Evolutionary conservation across 139 green algal genomes (phyloP), one percentile per base, ranked within the genome.

Genomic region (Coccomyxa sp.): DNA sequence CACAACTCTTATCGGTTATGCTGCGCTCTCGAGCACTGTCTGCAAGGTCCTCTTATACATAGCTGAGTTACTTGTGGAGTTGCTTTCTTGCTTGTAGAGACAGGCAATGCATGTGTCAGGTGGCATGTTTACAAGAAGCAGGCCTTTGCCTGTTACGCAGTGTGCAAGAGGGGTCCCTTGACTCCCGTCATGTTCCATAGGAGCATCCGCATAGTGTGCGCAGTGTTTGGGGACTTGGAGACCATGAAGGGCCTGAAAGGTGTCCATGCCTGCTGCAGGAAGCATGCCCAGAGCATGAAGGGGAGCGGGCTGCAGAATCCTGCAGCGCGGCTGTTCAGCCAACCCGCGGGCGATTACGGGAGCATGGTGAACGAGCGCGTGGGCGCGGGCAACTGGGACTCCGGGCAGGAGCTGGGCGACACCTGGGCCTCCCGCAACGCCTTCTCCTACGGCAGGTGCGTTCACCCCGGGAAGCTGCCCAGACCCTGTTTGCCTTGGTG

Each of bases 301-400:
- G 83, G 71, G 8, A 83, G 92, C 76, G 95, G 93, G 9, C 75
- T 97, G 55, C 70, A 86, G 68, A 90, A 92, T 79, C 72, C 85
- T 2, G 84, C 87, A 9, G 88, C 94, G 0, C 86, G 95, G 29
- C 88, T 99, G 34, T 99, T 99, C 89, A 96, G 88, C 74, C 98
- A 98, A 82, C 95, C 95, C 5, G 91, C 92, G 39, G 91, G 92
- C 33, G 95, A 99, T 85, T 99, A 98, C 77, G 96, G 96, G 39
- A 95, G 87, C 64, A 99, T 99, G 96, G 96, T 99, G 74, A 99
- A 99, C 73, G 96, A 99, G 89, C 87, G 95, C 9, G 93, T 99
- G 39, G 96, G 96, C 0, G 82, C 88, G 8, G 78, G 81, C 70
- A 84, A 90, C 70, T 97, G 93, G 93, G 86, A 94, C 77, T 86